phyloP scores from a whole-genome alignment of 345 rosid species.

The Heritiera fomes region DNA sequence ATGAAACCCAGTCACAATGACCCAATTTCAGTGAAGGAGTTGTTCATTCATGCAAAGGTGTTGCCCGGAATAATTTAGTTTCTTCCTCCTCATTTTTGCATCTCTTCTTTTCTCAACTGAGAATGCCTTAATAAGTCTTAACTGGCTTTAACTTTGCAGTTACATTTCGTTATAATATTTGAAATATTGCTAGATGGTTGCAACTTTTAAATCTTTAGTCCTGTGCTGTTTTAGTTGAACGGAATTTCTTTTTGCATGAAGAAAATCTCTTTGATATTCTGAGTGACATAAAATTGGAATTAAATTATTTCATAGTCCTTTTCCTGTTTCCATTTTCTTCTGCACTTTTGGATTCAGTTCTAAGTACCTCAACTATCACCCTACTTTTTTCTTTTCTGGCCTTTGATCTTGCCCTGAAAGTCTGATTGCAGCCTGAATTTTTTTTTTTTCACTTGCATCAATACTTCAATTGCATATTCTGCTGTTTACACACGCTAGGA shows the following conservation, averaged over 20 bases:
- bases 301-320: not conserved
- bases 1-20: constrained; percentile 63
- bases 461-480: not conserved
- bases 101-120: not conserved
- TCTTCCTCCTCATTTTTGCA: not conserved
- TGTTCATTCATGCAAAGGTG: constrained; percentile 83
- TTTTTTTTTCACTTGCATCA: not conserved
- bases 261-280: not conserved
- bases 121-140: not conserved
- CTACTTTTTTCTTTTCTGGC: not conserved
- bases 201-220: not conserved
- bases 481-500: not conserved
- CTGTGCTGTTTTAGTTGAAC: not conserved
- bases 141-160: not conserved
- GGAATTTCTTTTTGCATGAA: not conserved
- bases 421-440: not conserved
- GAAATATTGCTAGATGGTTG: not conserved
- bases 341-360: not conserved
- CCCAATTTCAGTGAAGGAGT: constrained; percentile 65
- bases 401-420: not conserved
- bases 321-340: not conserved
- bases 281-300: too few species aligned
- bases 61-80: constrained; percentile 2
- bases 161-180: not conserved
- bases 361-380: not conserved